Percentiles rank a stretch among this genome's conserved stretches.
Evolutionary conservation across 2,329 filamentous ascomycete genomes (phyloP).

Genomic region (Penicillium sp.): DNA sequence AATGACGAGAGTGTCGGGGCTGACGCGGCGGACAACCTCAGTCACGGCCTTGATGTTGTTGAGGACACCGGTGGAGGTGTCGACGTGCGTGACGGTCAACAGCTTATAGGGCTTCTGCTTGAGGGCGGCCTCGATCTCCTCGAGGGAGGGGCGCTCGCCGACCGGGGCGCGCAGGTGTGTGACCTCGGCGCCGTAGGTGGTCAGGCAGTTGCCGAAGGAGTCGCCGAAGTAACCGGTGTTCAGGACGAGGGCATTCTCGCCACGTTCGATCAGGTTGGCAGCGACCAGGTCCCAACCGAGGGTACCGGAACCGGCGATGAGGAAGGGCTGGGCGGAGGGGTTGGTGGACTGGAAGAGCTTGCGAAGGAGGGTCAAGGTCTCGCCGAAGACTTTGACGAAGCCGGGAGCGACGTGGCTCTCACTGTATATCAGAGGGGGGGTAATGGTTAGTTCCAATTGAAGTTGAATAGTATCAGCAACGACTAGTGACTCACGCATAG

Average conservation of each 20-base stretch:
- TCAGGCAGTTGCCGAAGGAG: conserved; percentile 89
- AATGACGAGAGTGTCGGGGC: conserved; percentile 86
- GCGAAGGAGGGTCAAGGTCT: conserved; percentile 84
- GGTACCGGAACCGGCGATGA: conserved; percentile 93
- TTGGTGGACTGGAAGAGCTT: conserved; percentile 93
- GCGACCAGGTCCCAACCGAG: conserved; percentile 96
- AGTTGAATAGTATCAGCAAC: not conserved
- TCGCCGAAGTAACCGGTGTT: conserved; percentile 98
- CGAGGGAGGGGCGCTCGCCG: conserved; percentile 82
- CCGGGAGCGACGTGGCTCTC: conserved; percentile 91
- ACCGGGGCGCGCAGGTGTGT: conserved; percentile 90
- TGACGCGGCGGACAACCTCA: conserved; percentile 82
- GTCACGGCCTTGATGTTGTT: conserved; percentile 86
- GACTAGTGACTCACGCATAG: conserved; percentile 60
- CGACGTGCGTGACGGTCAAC: conserved; percentile 93
- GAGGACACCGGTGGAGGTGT: conserved; percentile 94
- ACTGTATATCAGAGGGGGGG: conserved; percentile 54
- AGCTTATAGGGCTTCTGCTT: conserved; percentile 92
- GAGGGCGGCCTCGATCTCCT: conserved; percentile 86
- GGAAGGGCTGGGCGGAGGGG: conserved; percentile 82
- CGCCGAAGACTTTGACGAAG: conserved; percentile 90
- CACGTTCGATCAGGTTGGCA: conserved; percentile 88
- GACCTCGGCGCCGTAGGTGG: conserved; percentile 86
- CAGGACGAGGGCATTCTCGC: conserved; percentile 88
- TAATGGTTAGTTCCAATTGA: conserved; percentile 17